phyloP scores from a whole-genome alignment of 768 basidiomycete species.

The Crucibulum laeve region DNA sequence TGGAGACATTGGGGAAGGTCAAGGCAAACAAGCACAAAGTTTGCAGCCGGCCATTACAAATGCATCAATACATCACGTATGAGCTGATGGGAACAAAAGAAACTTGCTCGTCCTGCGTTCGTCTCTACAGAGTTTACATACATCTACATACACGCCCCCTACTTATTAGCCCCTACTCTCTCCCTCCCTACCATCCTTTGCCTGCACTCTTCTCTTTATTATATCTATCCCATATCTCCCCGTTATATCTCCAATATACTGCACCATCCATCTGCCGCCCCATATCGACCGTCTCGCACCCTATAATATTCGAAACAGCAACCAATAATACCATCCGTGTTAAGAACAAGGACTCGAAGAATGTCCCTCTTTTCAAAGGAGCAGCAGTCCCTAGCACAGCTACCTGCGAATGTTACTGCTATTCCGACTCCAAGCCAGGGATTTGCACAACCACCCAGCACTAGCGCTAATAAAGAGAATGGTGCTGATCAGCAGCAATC shows the following conservation, averaged over 20 bases:
- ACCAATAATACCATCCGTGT: conserved; percentile 66
- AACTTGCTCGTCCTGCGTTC: conserved; percentile 2
- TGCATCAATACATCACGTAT: too few relatives aligned
- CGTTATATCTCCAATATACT: neutral
- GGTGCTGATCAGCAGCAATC: conserved; percentile 17
- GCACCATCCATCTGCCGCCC: conserved; percentile 3
- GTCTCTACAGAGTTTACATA: too few relatives aligned
- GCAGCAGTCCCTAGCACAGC: conserved; percentile 48
- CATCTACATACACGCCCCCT: too few relatives aligned
- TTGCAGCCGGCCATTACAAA: neutral
- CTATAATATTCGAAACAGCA: conserved; percentile 7
- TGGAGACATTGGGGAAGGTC: neutral
- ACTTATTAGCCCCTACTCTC: too few relatives aligned
- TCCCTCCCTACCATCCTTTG: conserved; percentile 5
- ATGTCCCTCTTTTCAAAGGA: conserved; percentile 95
- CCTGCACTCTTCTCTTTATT: conserved; percentile 1
- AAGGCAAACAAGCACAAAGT: neutral
- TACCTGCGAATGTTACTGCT: conserved; percentile 44
- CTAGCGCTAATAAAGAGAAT: conserved; percentile 22
- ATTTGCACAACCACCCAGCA: conserved; percentile 49
- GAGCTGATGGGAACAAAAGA: conserved; percentile 7
- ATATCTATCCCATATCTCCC: conserved; percentile 2
- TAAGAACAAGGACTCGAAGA: conserved; percentile 58
- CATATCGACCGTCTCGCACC: neutral
- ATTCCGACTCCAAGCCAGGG: conserved; percentile 66